phyloP scores from a whole-genome alignment of 2,329 filamentous ascomycete genomes.

The Dryadomyces sulphureus region DNA sequence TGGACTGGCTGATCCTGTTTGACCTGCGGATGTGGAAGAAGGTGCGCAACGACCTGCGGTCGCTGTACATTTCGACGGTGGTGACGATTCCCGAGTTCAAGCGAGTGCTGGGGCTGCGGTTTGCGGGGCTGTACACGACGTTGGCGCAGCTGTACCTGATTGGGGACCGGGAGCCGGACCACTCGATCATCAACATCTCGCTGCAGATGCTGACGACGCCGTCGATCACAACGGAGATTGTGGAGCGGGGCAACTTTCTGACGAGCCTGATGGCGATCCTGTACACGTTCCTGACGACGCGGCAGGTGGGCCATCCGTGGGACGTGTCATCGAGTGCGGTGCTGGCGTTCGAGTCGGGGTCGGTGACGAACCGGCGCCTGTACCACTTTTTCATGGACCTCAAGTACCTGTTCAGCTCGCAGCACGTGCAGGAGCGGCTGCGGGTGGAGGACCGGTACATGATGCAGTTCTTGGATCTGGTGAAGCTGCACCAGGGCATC shows the following conservation, averaged over 20 bases:
- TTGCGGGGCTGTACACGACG: constrained; percentile 86
- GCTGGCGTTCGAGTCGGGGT: constrained; percentile 83
- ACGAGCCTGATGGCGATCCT: constrained; percentile 91
- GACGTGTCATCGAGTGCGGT: constrained; percentile 77
- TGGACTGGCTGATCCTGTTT: constrained; percentile 91
- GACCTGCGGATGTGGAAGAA: constrained; percentile 96
- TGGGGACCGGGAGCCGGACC: constrained; percentile 88
- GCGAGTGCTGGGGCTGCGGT: constrained; percentile 78
- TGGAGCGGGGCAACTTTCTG: constrained; percentile 88
- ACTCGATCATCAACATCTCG: constrained; percentile 96
- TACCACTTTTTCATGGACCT: constrained; percentile 97
- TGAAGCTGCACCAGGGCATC: constrained; percentile 93
- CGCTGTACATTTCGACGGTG: constrained; percentile 91
- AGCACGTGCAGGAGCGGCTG: constrained; percentile 74
- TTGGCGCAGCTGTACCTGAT: constrained; percentile 91
- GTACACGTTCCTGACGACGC: constrained; percentile 90
- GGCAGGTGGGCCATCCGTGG: constrained; percentile 88
- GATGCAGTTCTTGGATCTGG: constrained; percentile 85
- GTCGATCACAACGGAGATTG: constrained; percentile 89
- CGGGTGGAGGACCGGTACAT: constrained; percentile 76
- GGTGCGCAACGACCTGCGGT: constrained; percentile 73
- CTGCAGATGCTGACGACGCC: constrained; percentile 94
- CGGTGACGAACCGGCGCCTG: constrained; percentile 86
- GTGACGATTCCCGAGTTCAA: constrained; percentile 96
- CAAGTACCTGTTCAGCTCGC: constrained; percentile 76